These are phyloP conservation scores for Podila epigama DNA, from an alignment of 192 early-diverging fungal species.

Conservation along the genomic window DNA sequence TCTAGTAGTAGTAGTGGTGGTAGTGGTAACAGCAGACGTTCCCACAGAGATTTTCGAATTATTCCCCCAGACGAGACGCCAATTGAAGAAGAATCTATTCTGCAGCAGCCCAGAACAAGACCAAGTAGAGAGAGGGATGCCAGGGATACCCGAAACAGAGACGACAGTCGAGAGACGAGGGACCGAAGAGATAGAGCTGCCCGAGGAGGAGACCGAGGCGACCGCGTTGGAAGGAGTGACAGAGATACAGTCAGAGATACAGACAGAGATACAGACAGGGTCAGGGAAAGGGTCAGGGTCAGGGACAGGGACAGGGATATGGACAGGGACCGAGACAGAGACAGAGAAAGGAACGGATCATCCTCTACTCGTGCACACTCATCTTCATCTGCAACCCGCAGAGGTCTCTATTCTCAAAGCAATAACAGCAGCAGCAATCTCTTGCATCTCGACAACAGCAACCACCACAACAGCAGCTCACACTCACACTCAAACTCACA, in stretches of 20 bases:
- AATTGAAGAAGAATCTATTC: background rate
- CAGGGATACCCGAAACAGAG: background rate
- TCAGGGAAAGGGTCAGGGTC: too few species aligned
- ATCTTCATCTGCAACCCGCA: background rate
- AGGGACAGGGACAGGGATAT: background rate
- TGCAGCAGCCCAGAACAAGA: constrained; percentile 5
- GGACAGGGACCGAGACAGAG: background rate
- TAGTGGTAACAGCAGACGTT: too few species aligned
- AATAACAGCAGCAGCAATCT: constrained; percentile 1
- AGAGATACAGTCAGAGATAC: background rate
- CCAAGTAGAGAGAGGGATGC: background rate
- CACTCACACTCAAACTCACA: too few species aligned
- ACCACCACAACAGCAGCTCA: too few species aligned
- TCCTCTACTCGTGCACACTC: background rate
- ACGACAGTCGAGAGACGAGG: background rate
- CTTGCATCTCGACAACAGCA: background rate
- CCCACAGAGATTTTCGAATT: constrained; percentile 1
- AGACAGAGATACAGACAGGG: background rate
- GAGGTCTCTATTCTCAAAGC: background rate
- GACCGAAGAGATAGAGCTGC: background rate
- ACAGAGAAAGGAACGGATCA: background rate
- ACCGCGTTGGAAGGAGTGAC: too few species aligned
- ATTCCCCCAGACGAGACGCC: constrained; percentile 2
- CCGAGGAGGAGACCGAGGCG: too few species aligned
- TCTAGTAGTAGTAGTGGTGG: too few species aligned